Evolutionary conservation across 176 grass and related monocot genomes (phyloP), one percentile per base, ranked within the genome.

Genomic region (Eleusine coracana): DNA sequence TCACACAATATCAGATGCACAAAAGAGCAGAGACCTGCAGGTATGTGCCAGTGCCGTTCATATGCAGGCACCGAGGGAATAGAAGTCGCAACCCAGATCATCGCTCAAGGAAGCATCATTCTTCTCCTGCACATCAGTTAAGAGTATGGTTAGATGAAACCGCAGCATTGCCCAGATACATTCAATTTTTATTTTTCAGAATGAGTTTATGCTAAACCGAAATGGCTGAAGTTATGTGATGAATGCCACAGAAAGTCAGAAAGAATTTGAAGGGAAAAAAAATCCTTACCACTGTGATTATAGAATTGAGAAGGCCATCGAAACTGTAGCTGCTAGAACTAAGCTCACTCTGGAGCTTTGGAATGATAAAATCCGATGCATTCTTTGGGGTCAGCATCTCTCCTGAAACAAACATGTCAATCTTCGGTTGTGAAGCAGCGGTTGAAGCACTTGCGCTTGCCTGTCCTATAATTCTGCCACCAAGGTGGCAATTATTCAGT

Each of bases 211-310:
- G 9, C 59, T 28, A 11, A 62, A 62, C 18, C 55, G 1, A 58
- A 58, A 58, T 58, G 55, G 5, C 55, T 58, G 55, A 20, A 54
- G 23, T 45, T 46, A 67, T 49, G 56, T 64, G 44, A 52, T 1
- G 7, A 48, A 77, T 17, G 23, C n/a, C 41, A n/a, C 6, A 6
- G 50, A 68, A 60, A 73, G 11, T 17, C 6, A 6, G 42, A 68
- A 60, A 73, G 11, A 69, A 63, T 49, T 45, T 39, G 9, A 45
- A 18, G 5, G 60, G 1, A 18, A 54, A 28, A 5, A 44, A 6
- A 16, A 38, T 42, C 29, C 77, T 84, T 94, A 99, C 96, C 87
- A 58, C 67, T 93, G 96, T 99, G 70, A 99, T 93, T 70, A 99
- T 84, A 25, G 96, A 96, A 89, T 86, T 93, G 69, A 93, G 90